Evolutionary conservation across 2,329 filamentous ascomycete genomes (phyloP).

Genomic region (Arthrobotrys iridis): DNA sequence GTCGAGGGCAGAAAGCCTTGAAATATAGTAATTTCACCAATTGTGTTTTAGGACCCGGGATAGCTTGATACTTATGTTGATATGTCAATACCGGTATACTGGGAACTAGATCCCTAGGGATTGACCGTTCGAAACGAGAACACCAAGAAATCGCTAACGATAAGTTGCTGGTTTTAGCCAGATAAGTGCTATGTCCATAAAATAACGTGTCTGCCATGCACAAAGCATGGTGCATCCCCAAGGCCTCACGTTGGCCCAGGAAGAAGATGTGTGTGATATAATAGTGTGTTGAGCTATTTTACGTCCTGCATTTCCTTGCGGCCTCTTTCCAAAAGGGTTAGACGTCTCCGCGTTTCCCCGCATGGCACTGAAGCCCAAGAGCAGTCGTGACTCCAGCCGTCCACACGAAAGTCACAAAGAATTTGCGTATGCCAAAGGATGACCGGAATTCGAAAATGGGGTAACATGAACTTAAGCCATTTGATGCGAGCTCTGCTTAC

Average conservation of each 20-base stretch:
- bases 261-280: slow-evolving; percentile 7
- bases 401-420: not conserved
- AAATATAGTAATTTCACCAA: not conserved
- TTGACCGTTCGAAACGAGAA: slow-evolving; percentile 32
- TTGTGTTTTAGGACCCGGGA: too few relatives aligned
- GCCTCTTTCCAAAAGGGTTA: not conserved
- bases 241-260: too few relatives aligned
- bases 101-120: slow-evolving; percentile 4
- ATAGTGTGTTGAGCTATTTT: slow-evolving; percentile 44
- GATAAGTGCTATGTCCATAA: slow-evolving; percentile 3
- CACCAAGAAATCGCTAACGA: slow-evolving; percentile 48
- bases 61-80: too few relatives aligned
- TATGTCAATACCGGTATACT: too few relatives aligned
- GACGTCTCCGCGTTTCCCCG: slow-evolving; percentile 36
- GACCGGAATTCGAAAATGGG: slow-evolving; percentile 30
- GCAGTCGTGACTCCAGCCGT: not conserved
- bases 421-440: not conserved
- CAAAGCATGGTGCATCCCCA: not conserved
- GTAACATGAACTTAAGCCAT: slow-evolving; percentile 4
- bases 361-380: not conserved
- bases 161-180: slow-evolving; percentile 37
- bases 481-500: not conserved
- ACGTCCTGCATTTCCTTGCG: not conserved
- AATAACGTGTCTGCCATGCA: slow-evolving; percentile 49
- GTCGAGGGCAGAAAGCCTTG: not conserved